Percentiles rank a stretch among this genome's conserved stretches.
Conservation (phyloP, 345 rosid genomes). For the Heritiera fomes region DNA sequence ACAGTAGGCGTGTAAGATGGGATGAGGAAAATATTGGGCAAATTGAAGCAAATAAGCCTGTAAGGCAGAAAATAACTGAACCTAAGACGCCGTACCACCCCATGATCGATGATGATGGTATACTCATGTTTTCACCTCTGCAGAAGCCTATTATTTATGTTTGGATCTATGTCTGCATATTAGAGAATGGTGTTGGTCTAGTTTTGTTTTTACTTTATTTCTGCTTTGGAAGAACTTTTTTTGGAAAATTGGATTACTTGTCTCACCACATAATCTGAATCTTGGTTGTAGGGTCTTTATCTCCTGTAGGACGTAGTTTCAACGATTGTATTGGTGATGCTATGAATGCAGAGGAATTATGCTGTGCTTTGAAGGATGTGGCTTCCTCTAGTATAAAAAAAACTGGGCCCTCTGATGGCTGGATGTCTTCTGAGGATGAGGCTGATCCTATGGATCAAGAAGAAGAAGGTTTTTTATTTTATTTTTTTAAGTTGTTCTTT, state of each 20-base stretch:
- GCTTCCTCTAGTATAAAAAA: slow-evolving; percentile 67
- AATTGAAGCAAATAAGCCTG: slow-evolving; percentile 96
- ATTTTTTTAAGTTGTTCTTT: background rate
- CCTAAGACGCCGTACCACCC: slow-evolving; percentile 98
- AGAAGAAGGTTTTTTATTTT: slow-evolving; percentile 53
- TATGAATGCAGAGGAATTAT: slow-evolving; percentile 69
- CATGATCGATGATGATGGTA: slow-evolving; percentile 91
- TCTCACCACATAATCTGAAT: slow-evolving; percentile 19
- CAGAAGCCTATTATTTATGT: slow-evolving; percentile 5
- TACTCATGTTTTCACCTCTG: slow-evolving; percentile 9
- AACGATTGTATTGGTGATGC: slow-evolving; percentile 56
- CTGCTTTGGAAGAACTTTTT: background rate
- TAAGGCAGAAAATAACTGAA: slow-evolving; percentile 98
- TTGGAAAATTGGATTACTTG: background rate
- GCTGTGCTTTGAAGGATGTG: slow-evolving; percentile 59
- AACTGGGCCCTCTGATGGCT: slow-evolving; percentile 48
- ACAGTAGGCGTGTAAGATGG: slow-evolving; percentile 79
- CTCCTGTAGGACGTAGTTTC: slow-evolving; percentile 60
- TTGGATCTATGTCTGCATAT: background rate
- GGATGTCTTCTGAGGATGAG: slow-evolving; percentile 93
- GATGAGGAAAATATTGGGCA: slow-evolving; percentile 82
- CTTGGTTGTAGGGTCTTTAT: slow-evolving; percentile 51
- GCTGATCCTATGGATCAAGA: slow-evolving; percentile 75
- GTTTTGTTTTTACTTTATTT: background rate
- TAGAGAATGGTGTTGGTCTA: background rate